These are phyloP conservation scores for Rhizopus arrhizus DNA, from an alignment of 371 early-diverging fungal species.

Conservation along the genomic window DNA sequence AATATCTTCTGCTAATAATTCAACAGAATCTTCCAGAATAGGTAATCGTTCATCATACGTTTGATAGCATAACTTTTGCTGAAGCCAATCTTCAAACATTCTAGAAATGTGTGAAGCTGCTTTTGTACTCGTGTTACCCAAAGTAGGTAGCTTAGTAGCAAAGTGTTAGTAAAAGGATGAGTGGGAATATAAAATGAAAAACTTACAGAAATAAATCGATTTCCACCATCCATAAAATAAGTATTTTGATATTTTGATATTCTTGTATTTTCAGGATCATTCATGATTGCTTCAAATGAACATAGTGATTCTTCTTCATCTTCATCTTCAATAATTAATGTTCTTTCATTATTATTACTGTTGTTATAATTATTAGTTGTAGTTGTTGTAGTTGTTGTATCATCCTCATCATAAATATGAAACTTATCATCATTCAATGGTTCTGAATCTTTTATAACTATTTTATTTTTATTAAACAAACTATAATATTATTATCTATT, in stretches of 20 bases:
- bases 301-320: neutral
- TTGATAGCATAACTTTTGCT: conserved; percentile 33
- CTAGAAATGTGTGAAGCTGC: conserved; percentile 40
- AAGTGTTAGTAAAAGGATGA: neutral
- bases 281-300: conserved; percentile 28
- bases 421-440: neutral
- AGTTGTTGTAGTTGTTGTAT: conserved; percentile 32
- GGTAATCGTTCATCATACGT: conserved; percentile 29
- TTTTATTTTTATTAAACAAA: neutral
- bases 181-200: neutral
- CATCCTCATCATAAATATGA: conserved; percentile 32
- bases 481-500: no score
- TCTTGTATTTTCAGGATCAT: conserved; percentile 29
- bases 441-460: neutral
- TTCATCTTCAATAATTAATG: conserved; percentile 3
- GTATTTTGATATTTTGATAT: conserved; percentile 36
- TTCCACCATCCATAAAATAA: conserved; percentile 43
- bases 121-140: conserved; percentile 38
- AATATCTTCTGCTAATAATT: conserved; percentile 35
- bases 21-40: conserved; percentile 42
- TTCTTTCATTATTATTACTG: neutral
- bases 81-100: conserved; percentile 44
- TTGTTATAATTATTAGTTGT: conserved; percentile 20
- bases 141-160: conserved; percentile 31
- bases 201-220: conserved; percentile 43